phyloP scores from a whole-genome alignment of 1,284 basidiomycete species.

The Schizophyllum amplum region DNA sequence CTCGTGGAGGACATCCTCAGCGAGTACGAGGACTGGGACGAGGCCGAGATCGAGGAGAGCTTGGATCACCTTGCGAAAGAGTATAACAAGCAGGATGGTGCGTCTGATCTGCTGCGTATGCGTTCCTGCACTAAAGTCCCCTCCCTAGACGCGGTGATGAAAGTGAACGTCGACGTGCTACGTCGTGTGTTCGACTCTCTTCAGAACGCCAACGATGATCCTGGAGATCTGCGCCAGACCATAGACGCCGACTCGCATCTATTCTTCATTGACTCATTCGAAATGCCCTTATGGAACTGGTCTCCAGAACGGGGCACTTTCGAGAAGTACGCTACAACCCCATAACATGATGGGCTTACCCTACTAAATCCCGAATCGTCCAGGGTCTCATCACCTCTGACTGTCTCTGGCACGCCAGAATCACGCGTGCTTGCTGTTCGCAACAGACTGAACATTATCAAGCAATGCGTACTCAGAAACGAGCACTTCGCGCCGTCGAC shows the following conservation, averaged over 20 bases:
- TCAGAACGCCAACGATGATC: slow-evolving; percentile 59
- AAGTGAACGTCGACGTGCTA: slow-evolving; percentile 66
- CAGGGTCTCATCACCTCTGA: slow-evolving; percentile 39
- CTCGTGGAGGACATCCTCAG: slow-evolving; percentile 64
- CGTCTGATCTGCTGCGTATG: slow-evolving; percentile 15
- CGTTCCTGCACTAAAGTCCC: neutral
- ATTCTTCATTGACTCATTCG: slow-evolving; percentile 82
- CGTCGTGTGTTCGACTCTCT: slow-evolving; percentile 78
- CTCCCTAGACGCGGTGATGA: slow-evolving; percentile 65
- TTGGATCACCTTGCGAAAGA: slow-evolving; percentile 81
- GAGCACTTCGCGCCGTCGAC: slow-evolving; percentile 96
- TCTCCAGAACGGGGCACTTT: slow-evolving; percentile 80
- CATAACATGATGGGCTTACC: neutral
- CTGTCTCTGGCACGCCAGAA: slow-evolving; percentile 71
- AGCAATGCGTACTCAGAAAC: slow-evolving; percentile 84
- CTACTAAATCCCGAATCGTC: slow-evolving; percentile 2
- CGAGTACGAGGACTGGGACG: slow-evolving; percentile 54
- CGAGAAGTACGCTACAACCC: slow-evolving; percentile 51
- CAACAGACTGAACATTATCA: slow-evolving; percentile 81
- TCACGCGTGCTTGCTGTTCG: slow-evolving; percentile 71
- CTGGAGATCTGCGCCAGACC: slow-evolving; percentile 49
- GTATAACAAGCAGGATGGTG: slow-evolving; percentile 89
- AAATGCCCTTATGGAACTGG: slow-evolving; percentile 92
- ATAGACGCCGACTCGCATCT: slow-evolving; percentile 84
- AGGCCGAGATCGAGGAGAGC: slow-evolving; percentile 67